Conservation (phyloP, 495 filamentous ascomycete species). For the Talaromyces proteolyticus region DNA sequence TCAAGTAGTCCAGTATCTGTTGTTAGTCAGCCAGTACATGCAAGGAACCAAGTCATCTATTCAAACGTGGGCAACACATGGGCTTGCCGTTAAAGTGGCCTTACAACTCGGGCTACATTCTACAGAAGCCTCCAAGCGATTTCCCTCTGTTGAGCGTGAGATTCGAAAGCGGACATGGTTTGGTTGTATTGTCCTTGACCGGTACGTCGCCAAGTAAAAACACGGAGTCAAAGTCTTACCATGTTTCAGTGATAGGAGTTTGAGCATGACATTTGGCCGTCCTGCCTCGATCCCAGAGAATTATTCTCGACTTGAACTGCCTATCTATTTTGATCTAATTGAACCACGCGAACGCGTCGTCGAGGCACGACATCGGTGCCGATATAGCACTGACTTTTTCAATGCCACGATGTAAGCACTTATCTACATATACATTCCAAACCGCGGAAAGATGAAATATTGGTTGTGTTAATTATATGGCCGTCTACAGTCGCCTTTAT, state of each 20-base stretch:
- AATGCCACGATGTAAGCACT: slow-evolving; percentile 31
- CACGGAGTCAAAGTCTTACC: background rate
- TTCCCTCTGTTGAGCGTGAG: slow-evolving; percentile 29
- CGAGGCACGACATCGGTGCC: background rate
- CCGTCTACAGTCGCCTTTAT: background rate
- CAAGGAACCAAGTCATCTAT: slow-evolving; percentile 36
- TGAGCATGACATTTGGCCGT: slow-evolving; percentile 43
- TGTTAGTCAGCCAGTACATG: slow-evolving; percentile 34
- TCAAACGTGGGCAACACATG: slow-evolving; percentile 38
- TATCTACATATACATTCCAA: no score
- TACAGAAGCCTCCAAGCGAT: slow-evolving; percentile 20
- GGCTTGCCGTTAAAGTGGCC: slow-evolving; percentile 32
- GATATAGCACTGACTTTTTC: slow-evolving; percentile 21
- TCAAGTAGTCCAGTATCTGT: slow-evolving; percentile 26
- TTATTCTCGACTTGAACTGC: slow-evolving; percentile 32
- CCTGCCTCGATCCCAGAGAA: slow-evolving; percentile 32
- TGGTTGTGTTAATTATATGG: background rate
- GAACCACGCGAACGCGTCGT: slow-evolving; percentile 14
- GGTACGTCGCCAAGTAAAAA: slow-evolving; percentile 14
- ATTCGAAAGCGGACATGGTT: slow-evolving; percentile 38
- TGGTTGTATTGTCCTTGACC: slow-evolving; percentile 37
- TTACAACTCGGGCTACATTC: slow-evolving; percentile 36
- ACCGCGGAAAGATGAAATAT: background rate
- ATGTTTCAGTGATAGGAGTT: slow-evolving; percentile 15
- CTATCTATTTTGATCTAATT: slow-evolving; percentile 6